Evolutionary conservation across 2,329 filamentous ascomycete genomes (phyloP), one percentile per base, ranked within the genome.

Genomic region (Chrysoporthe puriensis): DNA sequence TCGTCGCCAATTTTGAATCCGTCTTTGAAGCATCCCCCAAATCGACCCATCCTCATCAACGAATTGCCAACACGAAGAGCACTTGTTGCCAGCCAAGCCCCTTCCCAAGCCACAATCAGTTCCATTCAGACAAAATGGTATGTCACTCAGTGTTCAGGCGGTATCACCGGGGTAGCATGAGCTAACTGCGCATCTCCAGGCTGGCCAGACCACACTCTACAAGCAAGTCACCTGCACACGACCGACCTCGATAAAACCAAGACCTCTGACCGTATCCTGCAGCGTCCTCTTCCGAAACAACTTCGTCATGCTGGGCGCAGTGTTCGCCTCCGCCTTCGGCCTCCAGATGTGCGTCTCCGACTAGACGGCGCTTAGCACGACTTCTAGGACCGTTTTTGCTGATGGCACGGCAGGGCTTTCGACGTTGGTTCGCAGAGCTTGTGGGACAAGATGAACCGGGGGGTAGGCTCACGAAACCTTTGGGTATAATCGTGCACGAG

Each of bases 401-500:
- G 58, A 69, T 46, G 54, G 34, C 7, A 34, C n/a, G 40, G 7
- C 76, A 98, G 96, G 80, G 88, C 86, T 76, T 98, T 93, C 81
- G 94, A 98, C 83, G 87, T 87, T 68, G 82, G 83, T 76, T 91
- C 95, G 81, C 91, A 97, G 83, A 90, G 85, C 79, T 77, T 97
- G 79, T 99, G 96, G 96, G 93, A 99, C 81, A 86, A 82, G 79
- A 82, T 94, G 79, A 99, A 99, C 89, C 88, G 86, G 77, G 96
- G 96, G 62, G 69, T 70, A 69, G 21, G 43, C 26, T 7, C 34
- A 18, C 26, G 6, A 4, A 14, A 1, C 7, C 34, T 8, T 26
- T 18, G 76, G 95, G 97, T 21, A n/a, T 93, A 77, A 92, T 90
- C 14, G 21, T n/a, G 14, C n/a, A 21, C 42, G 50, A 50, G 18